phyloP scores from a whole-genome alignment of 352 stramenopile species.

The Phytophthora quininea region DNA sequence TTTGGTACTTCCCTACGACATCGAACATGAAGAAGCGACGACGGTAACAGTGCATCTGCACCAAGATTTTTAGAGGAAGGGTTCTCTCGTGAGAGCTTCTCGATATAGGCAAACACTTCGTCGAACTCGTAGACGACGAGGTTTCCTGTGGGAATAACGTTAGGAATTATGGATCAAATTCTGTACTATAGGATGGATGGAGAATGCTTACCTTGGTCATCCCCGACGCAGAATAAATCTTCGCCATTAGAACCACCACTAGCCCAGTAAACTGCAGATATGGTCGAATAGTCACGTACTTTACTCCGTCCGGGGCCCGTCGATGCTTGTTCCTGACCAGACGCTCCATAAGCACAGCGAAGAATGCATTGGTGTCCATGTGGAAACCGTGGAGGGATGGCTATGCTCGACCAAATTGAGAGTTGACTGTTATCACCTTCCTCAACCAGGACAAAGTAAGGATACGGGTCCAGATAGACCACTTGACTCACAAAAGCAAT shows the following conservation, averaged over 20 bases:
- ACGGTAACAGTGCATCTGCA: not conserved
- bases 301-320: not conserved
- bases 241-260: constrained; percentile 17
- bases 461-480: constrained; percentile 43
- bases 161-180: not conserved
- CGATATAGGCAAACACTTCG: constrained; percentile 8
- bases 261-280: constrained; percentile 39
- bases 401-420: constrained; percentile 47
- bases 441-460: constrained; percentile 50
- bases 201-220: constrained; percentile 40
- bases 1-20: constrained; percentile 19
- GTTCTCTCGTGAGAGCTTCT: not conserved
- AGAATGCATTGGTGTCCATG: constrained; percentile 25
- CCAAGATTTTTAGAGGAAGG: not conserved
- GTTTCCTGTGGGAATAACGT: constrained; percentile 19
- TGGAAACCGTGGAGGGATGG: constrained; percentile 33
- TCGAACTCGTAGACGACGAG: constrained; percentile 42
- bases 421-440: constrained; percentile 27
- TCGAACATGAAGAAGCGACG: constrained; percentile 21
- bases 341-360: constrained; percentile 6
- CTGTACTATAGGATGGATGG: too few relatives aligned
- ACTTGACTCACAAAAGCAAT: constrained; percentile 24
- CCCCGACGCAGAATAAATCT: constrained; percentile 42
- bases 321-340: not conserved
- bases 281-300: not conserved